These are phyloP conservation scores for Polytolypa hystricis DNA, from an alignment of 2,329 filamentous ascomycete genomes.

Conservation along the genomic window DNA sequence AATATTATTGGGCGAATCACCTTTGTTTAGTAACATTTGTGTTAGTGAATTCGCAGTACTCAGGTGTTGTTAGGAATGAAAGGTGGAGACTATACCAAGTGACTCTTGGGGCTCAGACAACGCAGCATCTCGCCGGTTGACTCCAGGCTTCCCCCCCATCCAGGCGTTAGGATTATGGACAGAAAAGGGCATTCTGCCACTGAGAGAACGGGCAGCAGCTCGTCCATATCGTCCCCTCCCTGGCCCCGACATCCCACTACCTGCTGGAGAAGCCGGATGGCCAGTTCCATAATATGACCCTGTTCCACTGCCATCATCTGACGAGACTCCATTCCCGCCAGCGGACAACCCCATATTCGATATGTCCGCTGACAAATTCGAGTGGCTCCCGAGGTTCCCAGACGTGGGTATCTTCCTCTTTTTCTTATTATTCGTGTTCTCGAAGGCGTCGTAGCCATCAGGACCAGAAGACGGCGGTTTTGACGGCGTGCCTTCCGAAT, in stretches of 20 bases:
- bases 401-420: slow-evolving; percentile 95
- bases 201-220: slow-evolving; percentile 34
- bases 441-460: slow-evolving; percentile 93
- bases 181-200: slow-evolving; percentile 52
- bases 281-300: slow-evolving; percentile 48
- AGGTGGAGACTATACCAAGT: slow-evolving; percentile 9
- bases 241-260: slow-evolving; percentile 68
- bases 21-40: too few species aligned
- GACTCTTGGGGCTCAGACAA: slow-evolving; percentile 30
- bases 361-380: slow-evolving; percentile 51
- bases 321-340: slow-evolving; percentile 33
- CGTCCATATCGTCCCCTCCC: slow-evolving; percentile 77
- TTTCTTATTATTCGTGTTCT: slow-evolving; percentile 99
- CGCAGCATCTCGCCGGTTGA: slow-evolving; percentile 37
- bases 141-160: slow-evolving; percentile 38
- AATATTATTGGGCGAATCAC: slow-evolving; percentile 26
- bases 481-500: slow-evolving; percentile 18
- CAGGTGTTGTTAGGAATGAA: too few species aligned
- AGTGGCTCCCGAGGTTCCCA: slow-evolving; percentile 53
- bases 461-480: slow-evolving; percentile 59
- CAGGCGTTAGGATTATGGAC: slow-evolving; percentile 47
- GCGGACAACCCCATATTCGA: slow-evolving; percentile 50
- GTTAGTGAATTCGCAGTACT: too few species aligned
- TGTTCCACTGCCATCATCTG: slow-evolving; percentile 35
- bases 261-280: slow-evolving; percentile 42